phyloP scores from a whole-genome alignment of 176 grass and related monocot species.

The Hyparrhenia diplandra region DNA sequence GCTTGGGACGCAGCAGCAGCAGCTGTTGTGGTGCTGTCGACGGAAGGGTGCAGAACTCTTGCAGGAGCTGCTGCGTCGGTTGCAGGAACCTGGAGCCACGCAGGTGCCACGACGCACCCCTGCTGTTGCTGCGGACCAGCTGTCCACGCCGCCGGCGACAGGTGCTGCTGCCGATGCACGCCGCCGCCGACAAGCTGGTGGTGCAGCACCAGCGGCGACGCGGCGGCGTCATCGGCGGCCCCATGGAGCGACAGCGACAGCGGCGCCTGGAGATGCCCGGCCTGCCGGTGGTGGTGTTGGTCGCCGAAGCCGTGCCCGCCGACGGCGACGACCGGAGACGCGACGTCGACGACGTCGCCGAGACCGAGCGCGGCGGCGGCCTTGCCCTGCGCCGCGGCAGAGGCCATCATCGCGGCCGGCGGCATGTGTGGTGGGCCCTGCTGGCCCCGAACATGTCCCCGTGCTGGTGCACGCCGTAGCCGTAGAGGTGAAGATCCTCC shows the following conservation, averaged over 20 bases:
- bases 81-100: conserved; percentile 59
- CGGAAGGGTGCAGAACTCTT: conserved; percentile 62
- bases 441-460: conserved; percentile 50
- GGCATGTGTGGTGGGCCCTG: not conserved
- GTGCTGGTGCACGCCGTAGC: conserved; percentile 37
- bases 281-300: not conserved
- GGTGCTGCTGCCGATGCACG: not conserved
- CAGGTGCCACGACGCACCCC: conserved; percentile 27
- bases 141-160: not conserved
- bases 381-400: conserved; percentile 17
- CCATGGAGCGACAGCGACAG: conserved; percentile 41
- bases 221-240: not conserved
- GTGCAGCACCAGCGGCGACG: conserved; percentile 18
- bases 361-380: conserved; percentile 12
- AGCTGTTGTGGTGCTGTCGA: not conserved
- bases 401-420: not conserved
- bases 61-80: conserved; percentile 69
- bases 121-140: not conserved
- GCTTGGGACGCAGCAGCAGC: not conserved
- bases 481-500: conserved; percentile 29
- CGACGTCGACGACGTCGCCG: not conserved
- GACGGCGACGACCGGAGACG: not conserved
- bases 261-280: not conserved
- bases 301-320: not conserved
- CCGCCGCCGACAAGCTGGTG: not conserved